Evolutionary conservation across 164 flowering plant genomes (phyloP).

Genomic region (Houttuynia cordata): DNA sequence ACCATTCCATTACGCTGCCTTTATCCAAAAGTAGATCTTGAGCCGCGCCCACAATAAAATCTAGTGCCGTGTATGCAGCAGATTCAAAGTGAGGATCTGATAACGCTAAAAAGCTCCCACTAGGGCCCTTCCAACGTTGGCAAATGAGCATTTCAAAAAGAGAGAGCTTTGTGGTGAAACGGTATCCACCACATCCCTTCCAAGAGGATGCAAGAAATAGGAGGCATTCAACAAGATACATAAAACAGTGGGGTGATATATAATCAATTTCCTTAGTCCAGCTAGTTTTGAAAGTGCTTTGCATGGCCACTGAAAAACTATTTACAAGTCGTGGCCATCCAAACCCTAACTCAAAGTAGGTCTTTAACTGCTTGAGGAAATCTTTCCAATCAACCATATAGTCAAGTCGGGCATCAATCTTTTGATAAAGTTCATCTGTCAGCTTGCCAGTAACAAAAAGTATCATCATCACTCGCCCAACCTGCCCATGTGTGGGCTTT

Average conservation of each 20-base stretch:
- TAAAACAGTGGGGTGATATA: conserved; percentile 45
- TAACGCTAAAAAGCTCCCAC: background rate
- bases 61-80: background rate
- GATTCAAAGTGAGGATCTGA: background rate
- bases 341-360: conserved; percentile 4
- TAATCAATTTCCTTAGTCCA: conserved; percentile 30
- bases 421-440: conserved; percentile 15
- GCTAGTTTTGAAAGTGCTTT: conserved; percentile 21
- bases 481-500: conserved; percentile 31
- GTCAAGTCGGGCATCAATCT: conserved; percentile 12
- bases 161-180: conserved; percentile 35
- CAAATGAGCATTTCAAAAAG: conserved; percentile 33
- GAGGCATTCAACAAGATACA: conserved; percentile 51
- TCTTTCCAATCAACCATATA: conserved; percentile 26
- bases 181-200: conserved; percentile 1
- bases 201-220: conserved; percentile 25
- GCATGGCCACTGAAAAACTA: conserved; percentile 23
- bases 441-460: conserved; percentile 31
- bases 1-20: conserved; percentile 27
- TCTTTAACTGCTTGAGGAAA: conserved; percentile 18
- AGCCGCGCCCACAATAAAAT: conserved; percentile 10
- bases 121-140: conserved; percentile 10
- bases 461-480: conserved; percentile 35
- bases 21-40: conserved; percentile 13
- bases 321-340: conserved; percentile 4